These are phyloP conservation scores for Pichia phayaonensis DNA, from an alignment of 805 yeast genomes.

Conservation along the genomic window DNA sequence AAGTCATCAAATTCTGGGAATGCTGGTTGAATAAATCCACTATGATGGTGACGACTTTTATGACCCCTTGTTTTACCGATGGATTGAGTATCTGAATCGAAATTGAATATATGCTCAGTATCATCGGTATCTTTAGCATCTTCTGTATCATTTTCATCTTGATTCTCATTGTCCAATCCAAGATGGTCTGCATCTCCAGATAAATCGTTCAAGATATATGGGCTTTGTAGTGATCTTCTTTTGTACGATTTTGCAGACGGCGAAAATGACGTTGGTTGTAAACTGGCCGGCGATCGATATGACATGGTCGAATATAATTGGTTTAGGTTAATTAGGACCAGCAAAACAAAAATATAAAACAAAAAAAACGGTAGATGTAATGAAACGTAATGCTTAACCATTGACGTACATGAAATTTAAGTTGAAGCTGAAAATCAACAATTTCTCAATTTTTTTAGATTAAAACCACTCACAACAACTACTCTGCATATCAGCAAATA, in stretches of 20 bases:
- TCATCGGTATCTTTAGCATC: slow-evolving; percentile 4
- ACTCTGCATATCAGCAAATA: background rate
- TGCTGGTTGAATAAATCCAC: slow-evolving; percentile 1
- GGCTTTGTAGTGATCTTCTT: slow-evolving; percentile 12
- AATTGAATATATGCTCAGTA: background rate
- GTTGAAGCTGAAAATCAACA: background rate
- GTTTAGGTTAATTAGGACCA: background rate
- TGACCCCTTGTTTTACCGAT: background rate
- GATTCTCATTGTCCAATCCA: background rate
- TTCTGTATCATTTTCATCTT: background rate
- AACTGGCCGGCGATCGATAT: background rate
- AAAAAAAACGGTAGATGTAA: background rate
- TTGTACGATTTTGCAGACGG: slow-evolving; percentile 2
- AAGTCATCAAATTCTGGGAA: background rate
- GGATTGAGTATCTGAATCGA: background rate
- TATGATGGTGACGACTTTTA: background rate
- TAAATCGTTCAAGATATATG: slow-evolving; percentile 5
- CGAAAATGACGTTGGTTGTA: background rate
- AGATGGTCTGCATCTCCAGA: background rate
- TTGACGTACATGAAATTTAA: background rate
- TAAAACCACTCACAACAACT: background rate
- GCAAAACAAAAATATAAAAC: background rate
- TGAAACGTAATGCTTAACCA: background rate
- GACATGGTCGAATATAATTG: background rate
- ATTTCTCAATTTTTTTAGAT: background rate